Evolutionary conservation across 2,329 filamentous ascomycete genomes (phyloP).

Genomic region (Nothophaeocryptopus gaeumannii): DNA sequence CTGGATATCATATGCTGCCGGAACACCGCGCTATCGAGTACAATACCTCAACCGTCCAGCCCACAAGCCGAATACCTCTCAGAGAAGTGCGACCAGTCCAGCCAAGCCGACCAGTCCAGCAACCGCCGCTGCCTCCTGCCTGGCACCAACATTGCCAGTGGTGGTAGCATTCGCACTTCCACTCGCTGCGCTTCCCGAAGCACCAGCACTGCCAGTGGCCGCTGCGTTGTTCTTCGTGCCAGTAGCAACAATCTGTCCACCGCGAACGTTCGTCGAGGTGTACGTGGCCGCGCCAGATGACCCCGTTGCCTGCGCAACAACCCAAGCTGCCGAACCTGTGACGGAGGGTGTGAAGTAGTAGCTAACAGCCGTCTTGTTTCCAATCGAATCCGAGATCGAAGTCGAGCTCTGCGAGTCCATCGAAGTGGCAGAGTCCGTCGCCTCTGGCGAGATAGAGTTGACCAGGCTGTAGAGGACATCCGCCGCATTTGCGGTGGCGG

Average conservation of each 20-base stretch:
- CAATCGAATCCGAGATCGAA: slow-evolving; percentile 26
- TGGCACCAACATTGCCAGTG: slow-evolving; percentile 12
- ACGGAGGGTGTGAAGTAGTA: slow-evolving; percentile 29
- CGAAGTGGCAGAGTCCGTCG: background rate
- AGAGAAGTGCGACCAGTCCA: slow-evolving; percentile 23
- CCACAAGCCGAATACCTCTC: background rate
- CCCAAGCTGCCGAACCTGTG: slow-evolving; percentile 26
- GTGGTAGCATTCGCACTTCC: slow-evolving; percentile 8
- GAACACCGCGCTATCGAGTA: no score
- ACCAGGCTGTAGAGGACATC: slow-evolving; percentile 17
- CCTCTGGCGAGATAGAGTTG: background rate
- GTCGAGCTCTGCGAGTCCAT: background rate
- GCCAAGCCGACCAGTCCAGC: slow-evolving; percentile 22
- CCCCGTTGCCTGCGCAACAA: slow-evolving; percentile 22
- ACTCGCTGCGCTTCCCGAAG: slow-evolving; percentile 1
- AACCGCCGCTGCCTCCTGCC: slow-evolving; percentile 14
- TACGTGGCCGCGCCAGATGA: slow-evolving; percentile 8
- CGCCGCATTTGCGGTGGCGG: slow-evolving; percentile 23
- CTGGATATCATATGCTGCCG: background rate
- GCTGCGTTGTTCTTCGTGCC: slow-evolving; percentile 16
- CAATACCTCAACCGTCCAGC: no score
- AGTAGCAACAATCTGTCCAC: slow-evolving; percentile 21
- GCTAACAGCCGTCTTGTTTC: slow-evolving; percentile 30
- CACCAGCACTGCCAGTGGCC: background rate
- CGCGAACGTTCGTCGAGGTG: slow-evolving; percentile 9